Evolutionary conservation across 1,284 basidiomycete species (phyloP).

Genomic region (Cerioporus squamosus): DNA sequence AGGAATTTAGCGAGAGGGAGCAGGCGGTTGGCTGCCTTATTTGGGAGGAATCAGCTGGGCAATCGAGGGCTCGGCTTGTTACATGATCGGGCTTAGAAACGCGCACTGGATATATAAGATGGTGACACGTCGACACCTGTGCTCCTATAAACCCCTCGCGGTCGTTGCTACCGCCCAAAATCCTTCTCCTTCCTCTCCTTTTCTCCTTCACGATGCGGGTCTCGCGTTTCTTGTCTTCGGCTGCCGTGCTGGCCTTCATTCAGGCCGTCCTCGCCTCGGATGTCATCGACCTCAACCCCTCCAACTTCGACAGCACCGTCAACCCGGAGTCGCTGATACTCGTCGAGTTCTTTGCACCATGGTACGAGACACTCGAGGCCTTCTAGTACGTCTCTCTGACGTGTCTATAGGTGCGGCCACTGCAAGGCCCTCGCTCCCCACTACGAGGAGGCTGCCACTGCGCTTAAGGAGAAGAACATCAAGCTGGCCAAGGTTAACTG

Average conservation of each 20-base stretch:
- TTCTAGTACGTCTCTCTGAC: conserved; percentile 5
- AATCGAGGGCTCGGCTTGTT: conserved; percentile 10
- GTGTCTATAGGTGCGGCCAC: conserved; percentile 74
- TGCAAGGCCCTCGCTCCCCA: conserved; percentile 93
- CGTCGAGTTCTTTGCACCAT: conserved; percentile 96
- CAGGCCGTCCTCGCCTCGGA: conserved; percentile 71
- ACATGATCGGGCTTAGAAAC: conserved; percentile 20
- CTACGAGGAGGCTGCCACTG: conserved; percentile 95
- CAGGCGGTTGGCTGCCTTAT: not conserved
- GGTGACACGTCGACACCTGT: conserved; percentile 28
- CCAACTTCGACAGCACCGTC: conserved; percentile 76
- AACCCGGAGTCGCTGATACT: conserved; percentile 80
- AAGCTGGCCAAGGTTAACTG: conserved; percentile 97
- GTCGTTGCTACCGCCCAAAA: conserved; percentile 15
- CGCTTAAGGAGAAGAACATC: conserved; percentile 88
- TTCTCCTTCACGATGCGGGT: conserved; percentile 61
- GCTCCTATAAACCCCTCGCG: conserved; percentile 23
- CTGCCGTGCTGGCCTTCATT: conserved; percentile 57
- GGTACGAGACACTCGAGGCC: conserved; percentile 47
- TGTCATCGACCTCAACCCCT: conserved; percentile 76
- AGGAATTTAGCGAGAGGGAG: conserved; percentile 6
- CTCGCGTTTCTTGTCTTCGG: conserved; percentile 52
- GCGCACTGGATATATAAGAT: conserved; percentile 5
- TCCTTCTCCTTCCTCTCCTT: conserved; percentile 20
- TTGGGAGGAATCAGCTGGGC: conserved; percentile 13